Evolutionary conservation across 768 basidiomycete species (phyloP), one percentile per base, ranked within the genome.

Genomic region (Mycena vulgaris): DNA sequence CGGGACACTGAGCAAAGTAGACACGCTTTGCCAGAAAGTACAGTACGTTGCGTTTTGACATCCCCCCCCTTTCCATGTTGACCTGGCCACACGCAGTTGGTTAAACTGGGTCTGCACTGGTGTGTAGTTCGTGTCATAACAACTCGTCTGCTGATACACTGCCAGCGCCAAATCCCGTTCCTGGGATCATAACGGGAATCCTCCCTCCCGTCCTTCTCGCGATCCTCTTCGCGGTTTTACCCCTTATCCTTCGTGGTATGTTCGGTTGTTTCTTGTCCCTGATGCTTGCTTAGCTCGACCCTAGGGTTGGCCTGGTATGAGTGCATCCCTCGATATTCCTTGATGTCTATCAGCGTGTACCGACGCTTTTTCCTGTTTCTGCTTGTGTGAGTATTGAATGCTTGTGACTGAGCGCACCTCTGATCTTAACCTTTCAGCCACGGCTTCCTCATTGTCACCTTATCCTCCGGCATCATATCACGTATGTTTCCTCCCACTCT

Each of bases 261-360:
- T 45, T 21, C 21, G 19, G 19, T 45, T 7, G 5, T 23, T n/a
- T 14, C n/a, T 5, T 45, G 42, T 45, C 42, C 42, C 6, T n/a
- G 42, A 45, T n/a, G n/a, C 21, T 6, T 45, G 42, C 42, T 45
- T 23, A 45, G n/a, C 5, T 45, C 7, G 5, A 14, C 21, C 42
- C 31, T 30, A 64, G 62, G 40, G 23, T 79, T 93, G 16, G 90
- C 92, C 23, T 88, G 88, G 82, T 90, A 91, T 72, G 89, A 93
- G 77, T 91, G 92, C 52, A 91, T 92, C 53, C 92, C 92, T 0
- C 85, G 89, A 42, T 88, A 88, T 68, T 91, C 90, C 0, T 81
- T 89, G 25, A 87, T 94, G n/a, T 90, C 91, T 51, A 82, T 92
- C 66, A 89, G 89, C 75, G 86, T 94, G 31, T 93, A 93, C 83